Evolutionary conservation across 331 rosid species (phyloP), one percentile per base, ranked within the genome.

Genomic region (Pyracantha coccinea): DNA sequence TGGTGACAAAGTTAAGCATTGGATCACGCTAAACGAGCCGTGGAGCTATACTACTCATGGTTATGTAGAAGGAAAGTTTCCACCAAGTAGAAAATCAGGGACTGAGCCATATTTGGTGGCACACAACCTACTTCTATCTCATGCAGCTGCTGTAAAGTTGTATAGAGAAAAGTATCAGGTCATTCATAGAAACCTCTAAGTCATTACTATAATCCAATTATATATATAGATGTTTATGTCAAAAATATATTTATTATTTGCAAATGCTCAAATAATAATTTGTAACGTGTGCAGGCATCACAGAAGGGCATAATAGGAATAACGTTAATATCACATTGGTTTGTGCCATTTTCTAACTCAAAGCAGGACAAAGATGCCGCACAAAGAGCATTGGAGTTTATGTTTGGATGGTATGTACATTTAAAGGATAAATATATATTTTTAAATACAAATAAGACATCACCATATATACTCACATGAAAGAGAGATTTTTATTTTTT

Each of bases 301-400:
- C 88, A 84, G 21, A 81, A 84, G 6, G 88, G 83, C 6, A 0
- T 5, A 53, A 78, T 84, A 11, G 88, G 88, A 8, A 78, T 78
- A 44, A 52, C 83, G 1, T 23, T 81, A 15, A 6, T 58, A 21
- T 2, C 76, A 27, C 4, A 4, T 8, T 80, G 85, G 85, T 28
- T 21, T 1, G 53, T 15, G 50, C 85, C 88, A 13, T 38, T 16
- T 20, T 74, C 83, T 0, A 16, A 78, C 12, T 16, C 81, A 2
- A 32, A 38, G 62, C 71, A 66, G 1, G 54, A 84, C 62, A 10
- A 52, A 8, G 69, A 53, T 2, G 85, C 88, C 11, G 67, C 81
- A 3, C 11, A 6, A 28, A 59, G 69, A 5, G 44, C 76, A 7
- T 73, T 81, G 24, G 88, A 81, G 31, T 84, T 78, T 24, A 4